Evolutionary conservation across 202 grass and related monocot species (phyloP).

Genomic region (Brachypodium distachyon): DNA sequence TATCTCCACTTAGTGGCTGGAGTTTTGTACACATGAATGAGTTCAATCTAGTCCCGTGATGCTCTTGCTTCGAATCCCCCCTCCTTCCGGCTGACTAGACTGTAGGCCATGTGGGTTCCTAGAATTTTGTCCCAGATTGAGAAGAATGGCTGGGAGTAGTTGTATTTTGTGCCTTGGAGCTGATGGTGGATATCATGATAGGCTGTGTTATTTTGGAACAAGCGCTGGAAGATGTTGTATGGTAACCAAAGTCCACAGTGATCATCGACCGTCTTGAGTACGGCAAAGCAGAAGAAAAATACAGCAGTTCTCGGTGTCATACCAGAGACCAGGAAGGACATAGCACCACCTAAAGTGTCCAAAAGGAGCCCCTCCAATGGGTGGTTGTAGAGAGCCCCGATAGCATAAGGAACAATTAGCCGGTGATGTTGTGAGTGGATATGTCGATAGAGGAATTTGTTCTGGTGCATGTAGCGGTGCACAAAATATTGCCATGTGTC

Average conservation of each 20-base stretch:
- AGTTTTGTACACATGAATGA: conserved; percentile 17
- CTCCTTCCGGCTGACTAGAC: conserved; percentile 51
- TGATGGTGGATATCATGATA: conserved; percentile 97
- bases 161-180: conserved; percentile 82
- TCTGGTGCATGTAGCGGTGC: conserved; percentile 95
- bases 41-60: conserved; percentile 31
- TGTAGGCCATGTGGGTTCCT: conserved; percentile 78
- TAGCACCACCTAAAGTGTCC: conserved; percentile 81
- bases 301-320: conserved; percentile 76
- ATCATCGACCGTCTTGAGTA: conserved; percentile 66
- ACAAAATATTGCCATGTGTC: conserved; percentile 93
- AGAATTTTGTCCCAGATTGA: conserved; percentile 75
- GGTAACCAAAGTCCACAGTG: conserved; percentile 87
- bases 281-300: conserved; percentile 88
- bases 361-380: conserved; percentile 88
- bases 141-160: conserved; percentile 95
- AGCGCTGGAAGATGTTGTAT: conserved; percentile 66
- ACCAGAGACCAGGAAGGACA: conserved; percentile 78
- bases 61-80: conserved; percentile 76
- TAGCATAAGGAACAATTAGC: conserved; percentile 73
- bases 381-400: conserved; percentile 96
- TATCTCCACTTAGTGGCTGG: not conserved
- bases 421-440: conserved; percentile 85
- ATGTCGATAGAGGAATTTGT: conserved; percentile 88
- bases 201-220: conserved; percentile 85